Evolutionary conservation across 2,329 filamentous ascomycete genomes (phyloP), one percentile per base, ranked within the genome.

Genomic region (Spiromastix sp.): DNA sequence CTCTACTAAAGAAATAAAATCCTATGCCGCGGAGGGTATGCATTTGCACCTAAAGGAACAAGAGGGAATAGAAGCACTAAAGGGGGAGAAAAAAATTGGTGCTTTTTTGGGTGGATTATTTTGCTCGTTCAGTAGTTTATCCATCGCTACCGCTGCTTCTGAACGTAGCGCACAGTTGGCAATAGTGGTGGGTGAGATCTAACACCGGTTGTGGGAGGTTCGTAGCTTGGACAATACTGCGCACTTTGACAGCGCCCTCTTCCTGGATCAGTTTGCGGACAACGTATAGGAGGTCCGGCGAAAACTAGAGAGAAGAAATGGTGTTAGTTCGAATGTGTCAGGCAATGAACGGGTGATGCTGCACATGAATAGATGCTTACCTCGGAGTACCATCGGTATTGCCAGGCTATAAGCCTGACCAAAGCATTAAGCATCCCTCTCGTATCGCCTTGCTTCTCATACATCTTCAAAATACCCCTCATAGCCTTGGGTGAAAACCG

Each of bases 301-400:
- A 95, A 64, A 98, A 98, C 76, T 80, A 32, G 30, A 38, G 18
- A 5, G 18, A 18, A 22, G n/a, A 30, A 22, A 24, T 24, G n/a
- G 25, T 15, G 21, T 7, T 7, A n/a, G 7, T 8, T 30, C 11
- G 13, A 31, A 11, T 16, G 13, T 4, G 4, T 15, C 12, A 31
- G 13, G 16, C 15, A 17, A 18, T 30, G 15, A 16, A 13, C 7
- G 27, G n/a, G 13, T 10, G 32, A 7, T 7, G 13, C 15, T 4
- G 12, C 17, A 17, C 7, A 25, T 25, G 9, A 7, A 18, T 13
- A 34, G 32, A 5, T 5, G 42, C 64, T 51, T 59, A 80, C 77
- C 73, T 98, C 91, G 38, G 87, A 95, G 66, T 98, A 98, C 91
- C 91, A 98, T 48, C 91, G 74, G 63, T 95, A 98, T 64, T 98